These are phyloP conservation scores for Kondoa subrosea DNA, from an alignment of 768 basidiomycete species.

Conservation along the genomic window DNA sequence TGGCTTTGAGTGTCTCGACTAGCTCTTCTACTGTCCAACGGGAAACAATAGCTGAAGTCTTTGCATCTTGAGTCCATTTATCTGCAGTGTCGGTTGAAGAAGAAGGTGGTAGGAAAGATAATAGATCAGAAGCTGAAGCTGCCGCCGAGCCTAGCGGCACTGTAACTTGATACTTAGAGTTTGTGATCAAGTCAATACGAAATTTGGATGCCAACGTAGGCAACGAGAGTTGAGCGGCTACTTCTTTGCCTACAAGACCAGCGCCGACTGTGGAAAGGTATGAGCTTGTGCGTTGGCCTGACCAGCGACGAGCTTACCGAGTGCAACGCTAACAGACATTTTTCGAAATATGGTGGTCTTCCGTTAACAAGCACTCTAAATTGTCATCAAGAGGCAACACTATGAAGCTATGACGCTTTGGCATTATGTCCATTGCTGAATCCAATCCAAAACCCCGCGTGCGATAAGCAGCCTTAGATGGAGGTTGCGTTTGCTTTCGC, in stretches of 20 bases:
- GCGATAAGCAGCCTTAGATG: no score
- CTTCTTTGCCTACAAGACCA: constrained; percentile 78
- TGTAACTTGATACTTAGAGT: constrained; percentile 33
- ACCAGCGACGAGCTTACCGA: no score
- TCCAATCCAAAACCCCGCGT: no score
- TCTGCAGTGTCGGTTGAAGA: constrained; percentile 25
- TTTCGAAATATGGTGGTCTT: no score
- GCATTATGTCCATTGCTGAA: no score
- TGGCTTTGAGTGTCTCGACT: constrained; percentile 18
- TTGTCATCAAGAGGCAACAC: no score
- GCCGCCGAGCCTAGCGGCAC: constrained; percentile 25
- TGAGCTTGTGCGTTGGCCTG: no score
- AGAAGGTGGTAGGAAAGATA: constrained; percentile 26
- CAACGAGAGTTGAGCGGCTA: constrained; percentile 62
- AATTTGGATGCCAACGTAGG: constrained; percentile 37
- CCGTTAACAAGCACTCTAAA: no score
- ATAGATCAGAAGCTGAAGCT: constrained; percentile 20
- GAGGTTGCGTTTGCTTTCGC: no score
- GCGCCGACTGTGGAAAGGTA: constrained; percentile 76
- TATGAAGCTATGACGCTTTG: no score
- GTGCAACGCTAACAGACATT: no score
- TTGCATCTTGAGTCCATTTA: constrained; percentile 23
- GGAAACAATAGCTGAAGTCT: constrained; percentile 23
- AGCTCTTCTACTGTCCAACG: constrained; percentile 19
- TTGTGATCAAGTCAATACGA: constrained; percentile 33